Conservation (phyloP, 2,329 filamentous ascomycete genomes). For the Chaetomium strumarium region DNA sequence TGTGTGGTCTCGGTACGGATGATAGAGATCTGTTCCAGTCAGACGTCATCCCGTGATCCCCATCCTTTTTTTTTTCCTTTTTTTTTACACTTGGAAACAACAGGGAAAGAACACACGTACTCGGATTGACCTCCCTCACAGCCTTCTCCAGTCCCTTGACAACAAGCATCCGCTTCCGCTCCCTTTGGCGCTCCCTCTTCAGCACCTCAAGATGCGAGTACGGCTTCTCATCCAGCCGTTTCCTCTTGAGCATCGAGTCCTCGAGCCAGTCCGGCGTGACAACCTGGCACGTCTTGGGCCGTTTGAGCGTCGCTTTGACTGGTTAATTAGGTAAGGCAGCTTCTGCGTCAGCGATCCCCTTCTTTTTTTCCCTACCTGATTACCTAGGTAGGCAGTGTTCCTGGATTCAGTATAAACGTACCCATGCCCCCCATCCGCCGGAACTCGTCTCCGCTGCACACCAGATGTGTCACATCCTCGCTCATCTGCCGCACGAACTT, state of each 20-base stretch:
- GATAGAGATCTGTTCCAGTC: slow-evolving; percentile 10
- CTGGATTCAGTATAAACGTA: slow-evolving; percentile 18
- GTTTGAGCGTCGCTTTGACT: slow-evolving; percentile 36
- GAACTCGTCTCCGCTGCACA: slow-evolving; percentile 60
- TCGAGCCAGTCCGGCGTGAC: slow-evolving; percentile 50
- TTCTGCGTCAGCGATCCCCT: background rate
- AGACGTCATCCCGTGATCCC: background rate
- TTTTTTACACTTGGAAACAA: background rate
- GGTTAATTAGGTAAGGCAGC: background rate
- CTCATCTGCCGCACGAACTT: slow-evolving; percentile 44
- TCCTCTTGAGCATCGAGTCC: slow-evolving; percentile 33
- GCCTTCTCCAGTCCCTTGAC: slow-evolving; percentile 30
- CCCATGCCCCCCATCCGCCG: slow-evolving; percentile 37
- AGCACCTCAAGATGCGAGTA: slow-evolving; percentile 32
- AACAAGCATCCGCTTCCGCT: slow-evolving; percentile 30
- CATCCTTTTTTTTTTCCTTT: background rate
- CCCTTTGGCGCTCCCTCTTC: slow-evolving; percentile 34
- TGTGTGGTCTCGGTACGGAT: slow-evolving; percentile 13
- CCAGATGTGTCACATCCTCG: slow-evolving; percentile 62
- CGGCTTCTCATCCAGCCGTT: slow-evolving; percentile 30
- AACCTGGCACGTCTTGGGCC: slow-evolving; percentile 33
- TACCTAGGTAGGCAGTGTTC: background rate
- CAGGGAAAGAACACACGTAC: slow-evolving; percentile 33
- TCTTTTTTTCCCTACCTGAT: no score
- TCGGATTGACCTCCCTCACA: slow-evolving; percentile 43